Evolutionary conservation across 768 basidiomycete species (phyloP), one percentile per base, ranked within the genome.

Genomic region (Wakefieldia striispora): DNA sequence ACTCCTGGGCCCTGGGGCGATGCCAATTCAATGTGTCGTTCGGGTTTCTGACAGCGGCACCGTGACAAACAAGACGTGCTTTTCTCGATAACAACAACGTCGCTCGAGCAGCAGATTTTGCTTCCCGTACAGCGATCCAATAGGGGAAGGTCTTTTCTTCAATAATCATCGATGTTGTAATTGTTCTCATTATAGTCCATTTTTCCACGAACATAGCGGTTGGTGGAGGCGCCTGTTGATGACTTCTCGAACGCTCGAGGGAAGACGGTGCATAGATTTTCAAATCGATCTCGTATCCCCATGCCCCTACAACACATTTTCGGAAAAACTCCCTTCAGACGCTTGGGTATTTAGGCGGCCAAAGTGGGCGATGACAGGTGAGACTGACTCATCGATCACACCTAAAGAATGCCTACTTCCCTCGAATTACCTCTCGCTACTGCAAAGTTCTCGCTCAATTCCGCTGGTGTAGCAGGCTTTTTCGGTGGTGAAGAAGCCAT

Each of bases 401-500:
- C 17, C 38, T 12, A 29, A 19, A 11, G 3, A 8, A 59, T 61
- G 54, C 37, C 61, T 11, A 34, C 61, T 13, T 51, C 54, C 40
- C 40, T 60, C 48, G 2, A 5, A 9, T 23, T 6, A 9, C 54
- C 66, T 27, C 46, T 63, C 31, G 10, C 33, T 3, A 0, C 16
- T 14, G n/a, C 48, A 16, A 44, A 40, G 23, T 63, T 66, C 34
- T 37, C n/a, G 3, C 61, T 71, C 35, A 59, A 71, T 29, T 40
- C 62, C 0, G 57, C 67, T 7, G 70, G 66, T 4, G 57, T 71
- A 9, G 65, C 69, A 8, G 70, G 68, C 8, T 64, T 72, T 31
- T 70, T 71, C 6, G 71, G 71, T 3, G 68, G 70, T 6, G 57
- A 72, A 17, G 71, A 71, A 44, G 68, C 70, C n/a, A 56, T 71